Conservation (phyloP, 2,329 filamentous ascomycete species). For the Penicillium corylophilum region DNA sequence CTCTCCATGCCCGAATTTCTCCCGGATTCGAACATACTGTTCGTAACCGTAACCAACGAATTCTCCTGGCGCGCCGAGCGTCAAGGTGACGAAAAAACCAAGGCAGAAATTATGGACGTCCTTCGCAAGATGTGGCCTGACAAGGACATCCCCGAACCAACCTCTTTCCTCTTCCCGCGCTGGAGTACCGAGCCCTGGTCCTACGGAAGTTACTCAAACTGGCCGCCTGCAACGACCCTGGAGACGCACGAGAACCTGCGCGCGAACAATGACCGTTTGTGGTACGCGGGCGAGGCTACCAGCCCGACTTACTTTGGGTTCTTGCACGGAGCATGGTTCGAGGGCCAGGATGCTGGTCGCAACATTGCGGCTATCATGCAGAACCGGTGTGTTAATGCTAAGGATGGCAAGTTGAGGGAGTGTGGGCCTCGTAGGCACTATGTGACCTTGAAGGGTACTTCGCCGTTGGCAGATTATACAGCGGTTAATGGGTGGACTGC, state of each 20-base stretch:
- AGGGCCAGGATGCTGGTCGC: slow-evolving; percentile 53
- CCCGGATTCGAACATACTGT: slow-evolving; percentile 63
- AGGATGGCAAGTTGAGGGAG: slow-evolving; percentile 14
- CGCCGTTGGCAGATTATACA: slow-evolving; percentile 29
- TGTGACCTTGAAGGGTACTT: slow-evolving; percentile 31
- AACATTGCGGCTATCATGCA: slow-evolving; percentile 29
- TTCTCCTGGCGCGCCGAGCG: slow-evolving; percentile 60
- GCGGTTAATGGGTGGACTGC: slow-evolving; percentile 31
- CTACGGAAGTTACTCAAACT: slow-evolving; percentile 66
- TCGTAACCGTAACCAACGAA: slow-evolving; percentile 60
- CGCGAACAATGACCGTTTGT: slow-evolving; percentile 61
- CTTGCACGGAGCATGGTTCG: slow-evolving; percentile 62
- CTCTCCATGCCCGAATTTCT: slow-evolving; percentile 59
- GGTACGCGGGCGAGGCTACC: slow-evolving; percentile 65
- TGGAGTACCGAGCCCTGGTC: slow-evolving; percentile 55
- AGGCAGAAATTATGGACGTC: slow-evolving; percentile 57
- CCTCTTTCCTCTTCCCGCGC: slow-evolving; percentile 60
- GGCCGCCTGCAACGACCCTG: slow-evolving; percentile 62
- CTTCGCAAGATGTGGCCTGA: slow-evolving; percentile 62
- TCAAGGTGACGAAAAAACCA: slow-evolving; percentile 59
- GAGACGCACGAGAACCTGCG: slow-evolving; percentile 67
- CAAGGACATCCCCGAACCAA: slow-evolving; percentile 57
- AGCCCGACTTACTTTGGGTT: slow-evolving; percentile 65
- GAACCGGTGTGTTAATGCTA: slow-evolving; percentile 17
- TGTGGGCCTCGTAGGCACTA: slow-evolving; percentile 28